Evolutionary conservation across 2,329 filamentous ascomycete species (phyloP).

Genomic region (Talaromyces rugulosus): DNA sequence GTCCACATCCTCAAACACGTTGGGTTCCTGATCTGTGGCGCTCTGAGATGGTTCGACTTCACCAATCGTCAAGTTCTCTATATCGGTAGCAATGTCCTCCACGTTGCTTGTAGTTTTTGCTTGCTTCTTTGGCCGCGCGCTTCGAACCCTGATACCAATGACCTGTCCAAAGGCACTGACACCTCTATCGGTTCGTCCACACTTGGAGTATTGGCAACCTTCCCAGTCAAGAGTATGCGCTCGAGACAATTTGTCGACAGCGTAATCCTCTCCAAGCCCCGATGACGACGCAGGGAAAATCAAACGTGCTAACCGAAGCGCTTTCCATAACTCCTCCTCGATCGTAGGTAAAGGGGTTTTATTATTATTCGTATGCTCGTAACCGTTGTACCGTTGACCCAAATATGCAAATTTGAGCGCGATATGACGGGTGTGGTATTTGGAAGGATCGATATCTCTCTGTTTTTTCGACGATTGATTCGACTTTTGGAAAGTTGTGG

Average conservation of each 20-base stretch:
- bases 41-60: conserved; percentile 12
- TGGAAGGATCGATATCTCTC: conserved; percentile 67
- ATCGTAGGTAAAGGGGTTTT: conserved; percentile 70
- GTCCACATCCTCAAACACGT: conserved; percentile 14
- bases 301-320: conserved; percentile 72
- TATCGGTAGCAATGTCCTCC: conserved; percentile 10
- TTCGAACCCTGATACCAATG: conserved; percentile 75
- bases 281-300: conserved; percentile 61
- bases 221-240: conserved; percentile 65
- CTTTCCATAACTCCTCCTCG: conserved; percentile 92
- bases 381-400: conserved; percentile 86
- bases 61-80: conserved; percentile 15
- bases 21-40: conserved; percentile 23
- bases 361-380: conserved; percentile 76
- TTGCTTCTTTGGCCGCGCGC: conserved; percentile 60
- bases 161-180: conserved; percentile 98
- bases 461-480: conserved; percentile 33
- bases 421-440: conserved; percentile 77
- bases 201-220: conserved; percentile 88
- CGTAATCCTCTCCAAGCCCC: conserved; percentile 28
- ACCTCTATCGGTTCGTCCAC: conserved; percentile 84
- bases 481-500: background rate
- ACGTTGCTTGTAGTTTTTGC: conserved; percentile 16
- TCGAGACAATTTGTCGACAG: conserved; percentile 42
- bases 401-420: conserved; percentile 93